Evolutionary conservation across 106 monocot genomes (phyloP), one percentile per base, ranked within the genome.

Genomic region (Narthecium ossifragum): DNA sequence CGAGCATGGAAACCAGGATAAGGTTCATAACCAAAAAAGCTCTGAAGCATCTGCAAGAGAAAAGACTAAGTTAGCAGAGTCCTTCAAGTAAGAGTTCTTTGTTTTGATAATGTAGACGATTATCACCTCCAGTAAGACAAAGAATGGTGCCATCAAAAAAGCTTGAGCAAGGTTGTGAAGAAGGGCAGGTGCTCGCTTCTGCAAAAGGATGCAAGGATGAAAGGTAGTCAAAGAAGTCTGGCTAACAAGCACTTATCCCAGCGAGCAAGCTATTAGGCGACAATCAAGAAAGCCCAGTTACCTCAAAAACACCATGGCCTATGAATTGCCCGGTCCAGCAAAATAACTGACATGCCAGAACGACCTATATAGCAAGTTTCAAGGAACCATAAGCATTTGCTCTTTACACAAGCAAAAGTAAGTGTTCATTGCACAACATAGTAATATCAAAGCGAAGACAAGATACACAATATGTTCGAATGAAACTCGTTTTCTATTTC

Each of bases 261-360:
- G n/a, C n/a, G n/a, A n/a, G 24, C 1, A 26, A 23, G 39, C 13
- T n/a, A n/a, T n/a, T n/a, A n/a, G n/a, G n/a, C n/a, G n/a, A n/a
- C n/a, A n/a, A n/a, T n/a, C n/a, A n/a, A n/a, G n/a, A n/a, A n/a
- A n/a, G n/a, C n/a, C n/a, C n/a, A 45, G 14, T 60, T 67, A 82
- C 90, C 90, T 90, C 90, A 61, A 78, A 90, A 1, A 68, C 53
- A 31, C 78, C 85, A 62, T 90, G 90, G 8, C 90, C 90, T 34
- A 90, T 51, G 55, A 90, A 85, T 68, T 85, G 85, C 14, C 72
- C 70, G 6, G 46, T 67, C 90, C 82, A 85, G 50, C 82, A 82
- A 24, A 90, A 61, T 26, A 85, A 11, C 69, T 90, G 90, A 60
- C 76, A 27, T 15, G 61, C 82, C 36, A 75, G 59, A 31, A 73